phyloP scores from a whole-genome alignment of 2,329 filamentous ascomycete species.

The Ceratocystis lukuohia region DNA sequence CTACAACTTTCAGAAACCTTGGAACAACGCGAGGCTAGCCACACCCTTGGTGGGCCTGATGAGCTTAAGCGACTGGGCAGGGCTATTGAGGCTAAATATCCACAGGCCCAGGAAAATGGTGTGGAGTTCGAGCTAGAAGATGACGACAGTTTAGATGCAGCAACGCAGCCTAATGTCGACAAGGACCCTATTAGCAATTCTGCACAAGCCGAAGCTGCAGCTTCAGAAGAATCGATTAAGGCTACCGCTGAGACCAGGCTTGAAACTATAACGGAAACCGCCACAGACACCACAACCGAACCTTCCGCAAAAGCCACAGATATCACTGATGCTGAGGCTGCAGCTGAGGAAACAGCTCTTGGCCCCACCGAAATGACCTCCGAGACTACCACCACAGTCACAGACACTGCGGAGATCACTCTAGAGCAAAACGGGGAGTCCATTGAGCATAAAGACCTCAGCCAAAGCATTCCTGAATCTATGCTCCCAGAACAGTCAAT shows the following conservation, averaged over 20 bases:
- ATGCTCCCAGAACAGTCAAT: neutral
- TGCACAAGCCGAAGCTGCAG: neutral
- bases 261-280: neutral
- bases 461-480: neutral
- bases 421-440: no score
- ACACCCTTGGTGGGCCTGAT: neutral
- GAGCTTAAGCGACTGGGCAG: neutral
- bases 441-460: neutral
- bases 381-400: no score
- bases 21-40: neutral
- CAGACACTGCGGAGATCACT: no score
- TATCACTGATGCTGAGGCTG: neutral
- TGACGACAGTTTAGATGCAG: neutral
- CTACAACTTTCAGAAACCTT: neutral
- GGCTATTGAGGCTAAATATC: neutral
- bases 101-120: neutral
- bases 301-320: neutral
- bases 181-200: neutral
- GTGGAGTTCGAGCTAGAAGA: constrained; percentile 1
- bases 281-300: neutral
- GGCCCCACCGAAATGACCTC: no score
- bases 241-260: neutral
- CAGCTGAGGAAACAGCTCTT: neutral
- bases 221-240: neutral
- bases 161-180: neutral